phyloP scores from a whole-genome alignment of 2,329 filamentous ascomycete species.

The Penicillium nordicum region DNA sequence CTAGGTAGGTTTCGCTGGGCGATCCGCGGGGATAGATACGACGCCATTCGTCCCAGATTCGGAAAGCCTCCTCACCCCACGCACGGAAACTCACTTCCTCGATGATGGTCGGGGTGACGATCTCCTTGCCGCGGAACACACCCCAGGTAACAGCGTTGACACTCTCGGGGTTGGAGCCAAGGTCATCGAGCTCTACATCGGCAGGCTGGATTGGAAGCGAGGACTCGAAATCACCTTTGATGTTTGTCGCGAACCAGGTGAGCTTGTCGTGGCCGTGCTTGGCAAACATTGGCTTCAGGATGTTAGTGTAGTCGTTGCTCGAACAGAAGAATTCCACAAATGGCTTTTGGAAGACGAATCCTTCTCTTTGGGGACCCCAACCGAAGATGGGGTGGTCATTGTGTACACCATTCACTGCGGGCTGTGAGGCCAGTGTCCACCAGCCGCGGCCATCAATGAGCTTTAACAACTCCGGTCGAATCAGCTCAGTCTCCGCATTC shows the following conservation, averaged over 20 bases:
- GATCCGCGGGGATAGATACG: conserved; percentile 76
- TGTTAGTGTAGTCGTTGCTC: conserved; percentile 62
- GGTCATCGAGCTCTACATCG: conserved; percentile 33
- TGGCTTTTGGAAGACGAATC: conserved; percentile 96
- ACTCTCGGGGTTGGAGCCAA: conserved; percentile 43
- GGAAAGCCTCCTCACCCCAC: conserved; percentile 94
- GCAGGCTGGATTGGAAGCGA: conserved; percentile 39
- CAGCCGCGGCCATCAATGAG: conserved; percentile 77
- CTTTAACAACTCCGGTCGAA: conserved; percentile 68
- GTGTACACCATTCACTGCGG: conserved; percentile 80
- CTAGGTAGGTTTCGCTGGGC: conserved; percentile 68
- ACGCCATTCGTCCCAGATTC: conserved; percentile 92
- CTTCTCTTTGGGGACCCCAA: conserved; percentile 81
- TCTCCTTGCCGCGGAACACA: conserved; percentile 91
- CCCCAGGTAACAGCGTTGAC: conserved; percentile 98
- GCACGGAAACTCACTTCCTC: conserved; percentile 90
- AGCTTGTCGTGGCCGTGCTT: conserved; percentile 62
- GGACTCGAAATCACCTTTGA: conserved; percentile 71
- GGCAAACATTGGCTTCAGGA: conserved; percentile 61
- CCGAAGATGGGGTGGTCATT: conserved; percentile 78
- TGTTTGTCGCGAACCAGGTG: conserved; percentile 85
- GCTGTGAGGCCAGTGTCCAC: conserved; percentile 96
- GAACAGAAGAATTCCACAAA: conserved; percentile 97
- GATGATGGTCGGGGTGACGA: conserved; percentile 93
- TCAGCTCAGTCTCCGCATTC: conserved; percentile 73